Base-by-base conservation (phyloP, 345 rosid genomes). In the Raphanus raphanistrum region DNA sequence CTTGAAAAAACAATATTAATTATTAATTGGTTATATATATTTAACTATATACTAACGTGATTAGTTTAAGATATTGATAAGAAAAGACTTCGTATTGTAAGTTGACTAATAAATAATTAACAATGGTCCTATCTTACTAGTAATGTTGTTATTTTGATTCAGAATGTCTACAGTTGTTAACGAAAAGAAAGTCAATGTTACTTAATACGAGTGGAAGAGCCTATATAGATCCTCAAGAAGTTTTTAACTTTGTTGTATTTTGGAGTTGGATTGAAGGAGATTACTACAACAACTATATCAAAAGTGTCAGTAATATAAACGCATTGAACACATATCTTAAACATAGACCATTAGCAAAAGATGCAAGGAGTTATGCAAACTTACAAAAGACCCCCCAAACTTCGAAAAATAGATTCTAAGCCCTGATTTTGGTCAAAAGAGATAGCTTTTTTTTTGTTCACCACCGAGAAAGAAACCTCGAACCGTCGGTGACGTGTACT, bases 241-340 rank as follows among this genome's bases (percentile, higher is more conserved):
- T 13, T 15, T 21, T 0, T 0, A 21, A 21, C 21, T 21, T 21
- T 21, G 0, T 21, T 21, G 4, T 4, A 57, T 52, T 69, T 52
- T 32, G 31, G 41, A 61, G 61, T 7, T 68, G 36, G 48, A 31
- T 32, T 2, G n/a, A 48, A 29, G 76, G 63, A 36, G 48, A 63
- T 5, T 5, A 61, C 70, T 71, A 77, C 72, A 71, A 29, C 26
- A 21, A 21, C 21, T 21, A 21, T 21, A 21, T 63, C 61, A 72
- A 66, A 66, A 78, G 76, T 43, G 76, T 41, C 58, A 78, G 81
- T 78, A 72, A 58, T 78, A 78, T 78, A 63, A 66, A 78, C 81
- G 72, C 52, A 43, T 21, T 21, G 21, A 21, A 21, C 21, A 31
- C 33, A 31, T 31, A 31, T 31, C 0, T 21, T 21, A 1, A 21